phyloP scores from a whole-genome alignment of 75 land plant genomes.

The Pinus taeda region DNA sequence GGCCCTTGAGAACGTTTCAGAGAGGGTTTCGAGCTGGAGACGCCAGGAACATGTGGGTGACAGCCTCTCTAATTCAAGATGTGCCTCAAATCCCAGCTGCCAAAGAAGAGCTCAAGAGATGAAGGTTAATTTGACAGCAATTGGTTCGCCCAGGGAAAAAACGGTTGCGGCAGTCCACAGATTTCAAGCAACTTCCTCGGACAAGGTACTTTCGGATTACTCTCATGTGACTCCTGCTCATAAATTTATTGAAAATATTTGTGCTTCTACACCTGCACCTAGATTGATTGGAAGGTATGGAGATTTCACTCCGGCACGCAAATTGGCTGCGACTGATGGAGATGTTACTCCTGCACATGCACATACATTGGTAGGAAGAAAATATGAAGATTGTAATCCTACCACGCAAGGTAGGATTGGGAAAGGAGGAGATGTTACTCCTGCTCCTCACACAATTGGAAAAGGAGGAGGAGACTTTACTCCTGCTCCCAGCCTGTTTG shows the following conservation, averaged over 20 bases:
- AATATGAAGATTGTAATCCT: neutral
- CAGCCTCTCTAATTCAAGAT: neutral
- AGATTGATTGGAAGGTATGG: neutral
- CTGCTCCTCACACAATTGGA: neutral
- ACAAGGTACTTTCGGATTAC: slow-evolving; percentile 4
- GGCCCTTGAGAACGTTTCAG: neutral
- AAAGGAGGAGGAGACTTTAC: slow-evolving; percentile 1
- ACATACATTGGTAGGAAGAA: neutral
- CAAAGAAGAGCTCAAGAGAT: neutral
- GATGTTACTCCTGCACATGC: neutral
- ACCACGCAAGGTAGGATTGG: neutral
- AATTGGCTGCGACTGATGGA: neutral
- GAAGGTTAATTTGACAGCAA: neutral
- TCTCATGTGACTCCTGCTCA: neutral
- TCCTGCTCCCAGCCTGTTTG: neutral
- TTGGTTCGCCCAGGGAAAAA: neutral
- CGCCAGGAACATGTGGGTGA: neutral
- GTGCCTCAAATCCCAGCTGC: no score
- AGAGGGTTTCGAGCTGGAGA: neutral
- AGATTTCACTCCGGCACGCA: neutral
- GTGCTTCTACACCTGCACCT: neutral
- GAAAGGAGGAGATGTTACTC: neutral
- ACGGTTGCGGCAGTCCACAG: neutral
- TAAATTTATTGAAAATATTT: neutral
- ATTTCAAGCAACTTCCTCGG: neutral